These are phyloP conservation scores for Cladosporium sp. DNA, from an alignment of 2,329 filamentous ascomycete genomes.

Conservation along the genomic window DNA sequence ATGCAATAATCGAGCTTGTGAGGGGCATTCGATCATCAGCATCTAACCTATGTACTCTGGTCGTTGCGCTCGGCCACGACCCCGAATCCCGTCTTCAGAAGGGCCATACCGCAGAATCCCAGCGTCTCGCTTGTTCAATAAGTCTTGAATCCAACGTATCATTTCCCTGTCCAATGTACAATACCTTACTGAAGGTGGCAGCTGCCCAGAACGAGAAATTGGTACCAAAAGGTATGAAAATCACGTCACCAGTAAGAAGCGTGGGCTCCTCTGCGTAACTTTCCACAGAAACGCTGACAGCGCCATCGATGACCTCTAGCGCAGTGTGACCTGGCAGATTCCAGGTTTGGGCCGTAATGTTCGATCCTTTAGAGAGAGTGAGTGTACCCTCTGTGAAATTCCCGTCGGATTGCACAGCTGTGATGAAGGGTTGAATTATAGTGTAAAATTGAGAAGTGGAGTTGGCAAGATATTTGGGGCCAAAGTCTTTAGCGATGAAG, in stretches of 20 bases:
- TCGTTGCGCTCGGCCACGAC: too few species aligned
- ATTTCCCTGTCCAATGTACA: neutral
- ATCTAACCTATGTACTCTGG: too few species aligned
- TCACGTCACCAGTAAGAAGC: neutral
- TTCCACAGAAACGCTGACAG: neutral
- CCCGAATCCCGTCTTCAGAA: too few species aligned
- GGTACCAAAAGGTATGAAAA: neutral
- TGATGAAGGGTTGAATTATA: conserved; percentile 43
- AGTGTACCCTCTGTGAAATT: conserved; percentile 45
- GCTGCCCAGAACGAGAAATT: neutral
- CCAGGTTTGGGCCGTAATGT: conserved; percentile 21
- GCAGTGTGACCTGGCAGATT: conserved; percentile 22
- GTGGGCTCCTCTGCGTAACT: neutral
- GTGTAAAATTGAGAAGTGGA: conserved; percentile 33
- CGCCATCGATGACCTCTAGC: neutral
- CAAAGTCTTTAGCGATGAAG: conserved; percentile 39
- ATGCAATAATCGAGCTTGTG: too few species aligned
- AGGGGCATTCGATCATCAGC: too few species aligned
- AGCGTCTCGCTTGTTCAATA: neutral
- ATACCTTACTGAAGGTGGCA: neutral
- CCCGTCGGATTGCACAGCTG: conserved; percentile 34
- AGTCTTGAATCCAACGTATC: neutral
- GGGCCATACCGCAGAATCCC: neutral
- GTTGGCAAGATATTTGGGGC: conserved; percentile 42
- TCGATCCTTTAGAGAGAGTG: conserved; percentile 31